Evolutionary conservation across 805 yeast species (phyloP), one percentile per base, ranked within the genome.

Genomic region (Maudiozyma saulgeensis): DNA sequence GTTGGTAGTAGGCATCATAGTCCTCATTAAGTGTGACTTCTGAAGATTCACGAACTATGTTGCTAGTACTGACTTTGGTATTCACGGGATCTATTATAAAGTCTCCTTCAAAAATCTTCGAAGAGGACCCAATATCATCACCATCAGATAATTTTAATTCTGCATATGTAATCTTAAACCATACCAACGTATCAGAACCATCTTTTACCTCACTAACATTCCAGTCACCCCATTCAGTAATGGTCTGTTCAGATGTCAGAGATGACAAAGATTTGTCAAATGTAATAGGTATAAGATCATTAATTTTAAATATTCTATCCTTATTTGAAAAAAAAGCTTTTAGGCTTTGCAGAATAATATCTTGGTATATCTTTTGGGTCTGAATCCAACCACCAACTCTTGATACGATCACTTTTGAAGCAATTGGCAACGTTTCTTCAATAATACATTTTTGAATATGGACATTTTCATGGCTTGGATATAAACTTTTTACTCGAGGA

Each of bases 221-320:
- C 1, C n/a, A 6, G 11, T 28, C 40, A 15, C 43, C 50, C 4
- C 25, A 18, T 6, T 16, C 11, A 15, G 18, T 6, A 9, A 39
- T 49, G 1, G 35, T 40, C 4, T 45, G 21, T 2, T 45, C 46
- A 11, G 49, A 18, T 23, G 49, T 53, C 6, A 62, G 47, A 8
- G 47, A 38, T 3, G 59, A 56, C 35, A 55, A 19, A 8, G 48
- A 53, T 1, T 64, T 52, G 55, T 91, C 96, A 41, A 91, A 76
- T 0, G 86, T 76, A 2, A 93, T 79, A 0, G 96, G 90, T 44
- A 93, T 76, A 39, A 81, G 60, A 59, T 88, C 96, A 35, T 78
- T 81, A n/a, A 71, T 63, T 16, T 71, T 69, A 1, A 90, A 78
- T 2, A 87, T 70, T 49, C 95, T 76, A 28, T 73, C 66, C 25